Percentiles rank a stretch among this genome's conserved stretches.
Conservation (phyloP, 1,139 yeast species). For the Nakaseomyces kungkrabaensis region DNA sequence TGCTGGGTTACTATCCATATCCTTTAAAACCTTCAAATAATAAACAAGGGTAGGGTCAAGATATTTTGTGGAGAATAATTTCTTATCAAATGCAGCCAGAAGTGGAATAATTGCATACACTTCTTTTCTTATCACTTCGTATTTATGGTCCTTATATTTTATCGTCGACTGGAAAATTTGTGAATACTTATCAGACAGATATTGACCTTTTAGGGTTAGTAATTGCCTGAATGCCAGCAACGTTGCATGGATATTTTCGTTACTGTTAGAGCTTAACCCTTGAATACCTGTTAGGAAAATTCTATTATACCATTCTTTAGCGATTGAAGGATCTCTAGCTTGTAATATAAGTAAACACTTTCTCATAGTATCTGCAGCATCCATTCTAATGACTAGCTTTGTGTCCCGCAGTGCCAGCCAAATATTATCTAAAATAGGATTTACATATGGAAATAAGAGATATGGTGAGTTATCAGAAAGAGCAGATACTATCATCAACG, state of each 20-base stretch:
- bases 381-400: conserved; percentile 63
- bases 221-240: conserved; percentile 75
- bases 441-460: conserved; percentile 64
- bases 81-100: conserved; percentile 69
- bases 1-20: conserved; percentile 36
- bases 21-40: conserved; percentile 68
- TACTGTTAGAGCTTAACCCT: conserved; percentile 40
- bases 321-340: conserved; percentile 62
- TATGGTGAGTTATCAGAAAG: conserved; percentile 86
- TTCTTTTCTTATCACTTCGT: conserved; percentile 68
- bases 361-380: conserved; percentile 74
- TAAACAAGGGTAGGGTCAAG: conserved; percentile 72
- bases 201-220: conserved; percentile 53
- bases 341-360: conserved; percentile 70
- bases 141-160: conserved; percentile 68
- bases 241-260: conserved; percentile 79
- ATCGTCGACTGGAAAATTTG: conserved; percentile 70
- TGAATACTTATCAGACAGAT: conserved; percentile 62
- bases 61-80: conserved; percentile 68
- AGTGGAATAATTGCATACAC: conserved; percentile 75
- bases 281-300: conserved; percentile 53
- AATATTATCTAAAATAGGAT: conserved; percentile 67
- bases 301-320: conserved; percentile 65
- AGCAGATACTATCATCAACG: conserved; percentile 73
- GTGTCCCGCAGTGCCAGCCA: conserved; percentile 84